Evolutionary conservation across 495 filamentous ascomycete genomes (phyloP), one percentile per base, ranked within the genome.

Genomic region (Margaritispora aquatica): DNA sequence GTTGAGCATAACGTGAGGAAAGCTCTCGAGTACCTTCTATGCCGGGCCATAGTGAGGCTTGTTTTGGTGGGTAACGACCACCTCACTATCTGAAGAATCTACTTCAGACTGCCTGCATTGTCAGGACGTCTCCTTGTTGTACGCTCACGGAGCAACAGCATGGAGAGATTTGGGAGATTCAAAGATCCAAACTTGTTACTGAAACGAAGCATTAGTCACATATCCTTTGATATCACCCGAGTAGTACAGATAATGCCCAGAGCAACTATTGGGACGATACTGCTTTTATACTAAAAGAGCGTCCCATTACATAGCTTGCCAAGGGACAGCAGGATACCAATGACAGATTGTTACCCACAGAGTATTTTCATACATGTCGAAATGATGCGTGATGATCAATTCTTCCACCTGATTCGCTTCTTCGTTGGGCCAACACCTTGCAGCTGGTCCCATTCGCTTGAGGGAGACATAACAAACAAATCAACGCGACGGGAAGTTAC

Each of bases 361-460:
- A 17, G 1, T 38, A 22, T 29, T 9, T 9, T 60, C 51, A 23
- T 55, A 56, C 24, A 47, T 56, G 15, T 24, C 19, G 31, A 47
- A 62, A 20, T 56, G 53, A 15, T 56, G 21, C 10, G 53, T 57
- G 13, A 62, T 34, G 7, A 62, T 23, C 1, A 57, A 17, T 20
- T 51, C 59, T 31, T 27, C 4, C 13, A 57, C 36, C 1, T 13
- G 29, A 7, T 44, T 9, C 4, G 46, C 53, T 2, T 20, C 21
- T 21, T 21, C 27, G 9, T 38, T 41, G 22, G 52, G 54, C 53
- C 48, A 57, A 13, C 20, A 11, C 9, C 17, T 31, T 13, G 38
- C 58, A 46, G 49, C 51, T 55, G 54, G 19, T 2, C 27, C 27
- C 3, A 61, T 17, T 54, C 20, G 20, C 36, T 49, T 48, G 7